Evolutionary conservation across 2,329 filamentous ascomycete genomes (phyloP).

Genomic region (Botryotinia globosa): DNA sequence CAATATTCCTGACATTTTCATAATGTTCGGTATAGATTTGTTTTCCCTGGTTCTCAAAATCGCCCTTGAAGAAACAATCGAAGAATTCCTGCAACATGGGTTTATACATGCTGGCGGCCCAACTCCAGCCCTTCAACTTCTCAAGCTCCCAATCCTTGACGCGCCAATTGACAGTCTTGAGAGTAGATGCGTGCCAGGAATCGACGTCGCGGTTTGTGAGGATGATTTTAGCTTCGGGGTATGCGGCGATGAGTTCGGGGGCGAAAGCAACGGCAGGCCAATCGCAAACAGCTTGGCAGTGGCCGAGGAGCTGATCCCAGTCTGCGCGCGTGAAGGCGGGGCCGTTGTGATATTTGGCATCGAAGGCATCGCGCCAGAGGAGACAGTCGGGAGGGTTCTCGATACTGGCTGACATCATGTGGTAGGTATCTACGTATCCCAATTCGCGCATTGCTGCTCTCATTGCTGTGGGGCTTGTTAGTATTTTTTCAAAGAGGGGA

Average conservation of each 20-base stretch:
- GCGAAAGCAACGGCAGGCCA: constrained; percentile 38
- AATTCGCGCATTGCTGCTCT: constrained; percentile 63
- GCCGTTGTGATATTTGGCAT: constrained; percentile 60
- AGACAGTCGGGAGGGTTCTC: constrained; percentile 66
- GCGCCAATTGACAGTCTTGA: constrained; percentile 19
- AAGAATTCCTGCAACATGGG: constrained; percentile 15
- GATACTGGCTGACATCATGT: constrained; percentile 69
- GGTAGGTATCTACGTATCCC: constrained; percentile 67
- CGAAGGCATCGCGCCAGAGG: constrained; percentile 67
- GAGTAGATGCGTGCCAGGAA: constrained; percentile 24
- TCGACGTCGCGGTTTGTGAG: constrained; percentile 26
- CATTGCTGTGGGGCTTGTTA: constrained; percentile 47
- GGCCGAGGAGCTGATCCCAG: constrained; percentile 66
- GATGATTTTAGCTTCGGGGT: constrained; percentile 28
- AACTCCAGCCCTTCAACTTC: constrained; percentile 12
- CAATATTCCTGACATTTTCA: constrained; percentile 15
- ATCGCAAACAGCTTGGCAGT: constrained; percentile 42
- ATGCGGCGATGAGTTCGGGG: constrained; percentile 28
- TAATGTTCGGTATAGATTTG: constrained; percentile 15
- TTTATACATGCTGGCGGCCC: constrained; percentile 21
- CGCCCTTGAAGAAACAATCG: constrained; percentile 16
- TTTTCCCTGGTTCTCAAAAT: constrained; percentile 17
- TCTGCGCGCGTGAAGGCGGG: constrained; percentile 61
- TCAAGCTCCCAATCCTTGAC: constrained; percentile 18
- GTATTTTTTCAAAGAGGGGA: not conserved